These are phyloP conservation scores for Vitis vinifera DNA, from an alignment of 164 flowering plant genomes.

Conservation along the genomic window ASM3070453v1 NC_081806.1:2102001-2102500, in stretches of 20 bases:
- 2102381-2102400: conserved; percentile 58
- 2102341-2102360: conserved; percentile 66
- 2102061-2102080: conserved; percentile 37
- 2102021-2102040: conserved; percentile 48
- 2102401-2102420: conserved; percentile 51
- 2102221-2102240: background rate
- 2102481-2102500: conserved; percentile 15
- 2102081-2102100: conserved; percentile 45
- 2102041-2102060: conserved; percentile 43
- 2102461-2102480: conserved; percentile 25
- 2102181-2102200: background rate
- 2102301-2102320: conserved; percentile 26
- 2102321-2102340: conserved; percentile 59
- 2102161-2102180: conserved; percentile 14
- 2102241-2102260: background rate
- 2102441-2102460: conserved; percentile 30
- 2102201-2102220: background rate
- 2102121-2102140: conserved; percentile 27
- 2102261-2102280: background rate
- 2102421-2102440: conserved; percentile 62
- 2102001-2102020: conserved; percentile 12
- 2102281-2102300: background rate
- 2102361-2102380: conserved; percentile 44
- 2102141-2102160: conserved; percentile 33
- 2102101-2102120: conserved; percentile 53